phyloP scores from a whole-genome alignment of 2,329 filamentous ascomycete species.

The Ophiosphaerella herpotricha region DNA sequence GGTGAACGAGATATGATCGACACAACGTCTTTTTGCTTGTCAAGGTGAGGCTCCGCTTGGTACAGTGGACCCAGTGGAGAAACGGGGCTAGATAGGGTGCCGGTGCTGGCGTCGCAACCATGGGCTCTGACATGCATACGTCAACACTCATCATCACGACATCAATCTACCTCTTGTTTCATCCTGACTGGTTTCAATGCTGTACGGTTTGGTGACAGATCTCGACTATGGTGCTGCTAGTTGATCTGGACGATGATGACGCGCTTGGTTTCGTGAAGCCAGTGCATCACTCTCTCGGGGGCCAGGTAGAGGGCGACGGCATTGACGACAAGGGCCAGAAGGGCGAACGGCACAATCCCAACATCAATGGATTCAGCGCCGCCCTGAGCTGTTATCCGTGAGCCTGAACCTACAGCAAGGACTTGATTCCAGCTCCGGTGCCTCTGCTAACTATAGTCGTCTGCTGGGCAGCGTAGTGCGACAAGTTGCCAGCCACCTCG shows the following conservation, averaged over 20 bases:
- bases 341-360: slow-evolving; percentile 52
- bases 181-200: slow-evolving; percentile 34
- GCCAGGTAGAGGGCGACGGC: slow-evolving; percentile 8
- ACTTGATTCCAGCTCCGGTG: slow-evolving; percentile 30
- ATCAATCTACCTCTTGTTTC: not conserved
- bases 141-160: no score
- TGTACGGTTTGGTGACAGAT: slow-evolving; percentile 13
- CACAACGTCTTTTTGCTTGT: no score
- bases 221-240: slow-evolving; percentile 50
- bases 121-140: no score
- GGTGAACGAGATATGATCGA: no score
- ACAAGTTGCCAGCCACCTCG: slow-evolving; percentile 75
- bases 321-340: slow-evolving; percentile 21
- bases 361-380: slow-evolving; percentile 64
- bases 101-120: no score
- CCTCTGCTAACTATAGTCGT: slow-evolving; percentile 33
- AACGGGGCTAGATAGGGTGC: no score
- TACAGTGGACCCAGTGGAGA: no score
- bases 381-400: slow-evolving; percentile 72
- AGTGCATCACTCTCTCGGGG: slow-evolving; percentile 31
- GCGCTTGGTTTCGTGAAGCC: slow-evolving; percentile 30
- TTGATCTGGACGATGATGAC: slow-evolving; percentile 51
- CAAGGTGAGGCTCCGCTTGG: no score
- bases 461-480: slow-evolving; percentile 68
- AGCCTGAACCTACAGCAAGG: slow-evolving; percentile 48